Percentiles rank a stretch among this genome's conserved stretches.
phyloP scores from a whole-genome alignment of 2,329 filamentous ascomycete species.

The Hypocreales sp. region DNA sequence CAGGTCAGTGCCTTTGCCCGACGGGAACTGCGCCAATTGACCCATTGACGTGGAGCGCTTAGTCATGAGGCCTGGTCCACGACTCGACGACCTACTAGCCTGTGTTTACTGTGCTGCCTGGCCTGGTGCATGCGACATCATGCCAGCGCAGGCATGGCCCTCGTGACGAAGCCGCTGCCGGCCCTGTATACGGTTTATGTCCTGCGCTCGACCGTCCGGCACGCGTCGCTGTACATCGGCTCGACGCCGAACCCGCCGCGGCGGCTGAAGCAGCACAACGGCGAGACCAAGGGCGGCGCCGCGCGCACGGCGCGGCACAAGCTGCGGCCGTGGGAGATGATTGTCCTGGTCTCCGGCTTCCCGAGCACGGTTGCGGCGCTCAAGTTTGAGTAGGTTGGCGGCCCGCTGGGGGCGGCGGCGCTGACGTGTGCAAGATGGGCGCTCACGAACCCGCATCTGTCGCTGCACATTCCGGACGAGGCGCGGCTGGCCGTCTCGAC shows the following conservation, averaged over 20 bases:
- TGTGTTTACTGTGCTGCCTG: too few relatives aligned
- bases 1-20: too few relatives aligned
- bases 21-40: too few relatives aligned
- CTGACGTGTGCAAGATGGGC: slow-evolving; percentile 90
- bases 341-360: slow-evolving; percentile 74
- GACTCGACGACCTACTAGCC: too few relatives aligned
- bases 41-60: too few relatives aligned
- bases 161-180: slow-evolving; percentile 47
- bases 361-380: slow-evolving; percentile 74
- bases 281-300: slow-evolving; percentile 66
- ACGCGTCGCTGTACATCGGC: slow-evolving; percentile 68
- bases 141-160: slow-evolving; percentile 28
- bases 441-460: slow-evolving; percentile 71
- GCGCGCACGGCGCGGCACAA: slow-evolving; percentile 51
- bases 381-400: slow-evolving; percentile 80
- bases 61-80: too few relatives aligned
- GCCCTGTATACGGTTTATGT: slow-evolving; percentile 91
- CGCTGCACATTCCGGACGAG: slow-evolving; percentile 56
- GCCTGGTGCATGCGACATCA: too few relatives aligned
- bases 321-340: slow-evolving; percentile 83
- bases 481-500: slow-evolving; percentile 41
- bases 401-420: too few relatives aligned
- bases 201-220: slow-evolving; percentile 64
- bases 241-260: slow-evolving; percentile 80
- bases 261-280: slow-evolving; percentile 85